Conservation (phyloP, 257 asterid genomes). For the Nicotiana attenuata region DNA sequence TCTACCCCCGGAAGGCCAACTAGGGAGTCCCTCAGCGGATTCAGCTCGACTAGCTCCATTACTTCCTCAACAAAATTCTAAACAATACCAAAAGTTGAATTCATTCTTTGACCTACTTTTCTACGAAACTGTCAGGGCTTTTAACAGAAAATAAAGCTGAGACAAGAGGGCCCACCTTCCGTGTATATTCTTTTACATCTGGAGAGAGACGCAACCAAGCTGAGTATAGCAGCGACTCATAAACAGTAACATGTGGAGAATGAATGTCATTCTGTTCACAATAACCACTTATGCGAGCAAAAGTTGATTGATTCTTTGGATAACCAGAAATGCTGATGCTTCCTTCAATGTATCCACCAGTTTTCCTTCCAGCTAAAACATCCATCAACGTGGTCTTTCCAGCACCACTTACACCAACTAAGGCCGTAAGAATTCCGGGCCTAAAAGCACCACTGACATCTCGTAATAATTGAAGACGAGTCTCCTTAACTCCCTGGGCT, state of each 20-base stretch:
- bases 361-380: conserved; percentile 85
- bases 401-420: conserved; percentile 91
- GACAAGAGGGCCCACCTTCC: conserved; percentile 35
- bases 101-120: neutral
- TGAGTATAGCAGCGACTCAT: conserved; percentile 74
- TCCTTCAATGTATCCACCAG: conserved; percentile 77
- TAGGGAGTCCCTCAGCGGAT: conserved; percentile 49
- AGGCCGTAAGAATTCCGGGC: conserved; percentile 83
- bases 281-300: conserved; percentile 82
- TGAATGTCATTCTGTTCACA: conserved; percentile 91
- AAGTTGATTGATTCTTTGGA: conserved; percentile 78
- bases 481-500: conserved; percentile 55
- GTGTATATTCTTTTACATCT: conserved; percentile 42
- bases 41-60: conserved; percentile 81
- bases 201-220: conserved; percentile 93
- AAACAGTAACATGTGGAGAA: conserved; percentile 81
- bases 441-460: conserved; percentile 83
- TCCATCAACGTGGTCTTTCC: conserved; percentile 92
- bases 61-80: conserved; percentile 88
- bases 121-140: neutral
- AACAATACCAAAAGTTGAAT: neutral
- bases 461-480: conserved; percentile 67
- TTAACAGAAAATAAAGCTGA: neutral
- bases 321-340: conserved; percentile 72
- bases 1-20: conserved; percentile 91